Evolutionary conservation across 2,329 filamentous ascomycete species (phyloP).

Genomic region (Aspergillus ibericus): DNA sequence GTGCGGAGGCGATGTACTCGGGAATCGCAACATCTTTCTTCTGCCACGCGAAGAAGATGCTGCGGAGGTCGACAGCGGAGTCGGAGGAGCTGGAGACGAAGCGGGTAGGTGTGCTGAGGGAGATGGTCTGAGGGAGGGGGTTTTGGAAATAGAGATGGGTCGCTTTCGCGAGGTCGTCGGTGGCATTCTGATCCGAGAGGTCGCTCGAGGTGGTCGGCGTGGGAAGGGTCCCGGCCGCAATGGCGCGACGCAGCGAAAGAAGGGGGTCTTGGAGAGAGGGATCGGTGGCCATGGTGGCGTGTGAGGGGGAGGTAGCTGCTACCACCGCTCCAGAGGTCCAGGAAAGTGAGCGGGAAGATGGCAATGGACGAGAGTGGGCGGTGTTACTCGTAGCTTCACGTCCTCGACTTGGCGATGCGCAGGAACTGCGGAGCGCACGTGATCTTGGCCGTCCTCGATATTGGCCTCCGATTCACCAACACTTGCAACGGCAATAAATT

Average conservation of each 20-base stretch:
- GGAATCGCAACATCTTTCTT: conserved; percentile 88
- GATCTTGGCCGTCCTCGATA: not conserved
- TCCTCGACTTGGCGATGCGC: not conserved
- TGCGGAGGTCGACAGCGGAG: conserved; percentile 78
- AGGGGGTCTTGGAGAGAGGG: conserved; percentile 67
- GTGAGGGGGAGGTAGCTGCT: not conserved
- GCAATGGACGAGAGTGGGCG: not conserved
- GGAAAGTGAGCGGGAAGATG: not conserved
- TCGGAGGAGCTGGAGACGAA: conserved; percentile 74
- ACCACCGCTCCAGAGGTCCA: not conserved
- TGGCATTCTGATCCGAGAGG: conserved; percentile 58
- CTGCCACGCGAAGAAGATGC: conserved; percentile 93
- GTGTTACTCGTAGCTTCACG: not conserved
- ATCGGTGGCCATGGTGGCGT: conserved; percentile 57
- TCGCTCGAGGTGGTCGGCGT: conserved; percentile 72
- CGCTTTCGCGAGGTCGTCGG: conserved; percentile 68
- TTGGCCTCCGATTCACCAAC: not conserved
- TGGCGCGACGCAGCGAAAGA: conserved; percentile 77
- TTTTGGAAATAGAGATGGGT: conserved; percentile 73
- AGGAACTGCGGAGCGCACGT: conserved; percentile 6
- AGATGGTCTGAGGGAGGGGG: conserved; percentile 61
- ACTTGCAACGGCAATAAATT: too few species aligned
- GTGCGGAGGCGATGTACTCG: conserved; percentile 84
- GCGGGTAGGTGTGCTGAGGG: conserved; percentile 74
- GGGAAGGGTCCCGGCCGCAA: conserved; percentile 68